Conservation (phyloP, 331 rosid genomes). For the Quercus phellos region DNA sequence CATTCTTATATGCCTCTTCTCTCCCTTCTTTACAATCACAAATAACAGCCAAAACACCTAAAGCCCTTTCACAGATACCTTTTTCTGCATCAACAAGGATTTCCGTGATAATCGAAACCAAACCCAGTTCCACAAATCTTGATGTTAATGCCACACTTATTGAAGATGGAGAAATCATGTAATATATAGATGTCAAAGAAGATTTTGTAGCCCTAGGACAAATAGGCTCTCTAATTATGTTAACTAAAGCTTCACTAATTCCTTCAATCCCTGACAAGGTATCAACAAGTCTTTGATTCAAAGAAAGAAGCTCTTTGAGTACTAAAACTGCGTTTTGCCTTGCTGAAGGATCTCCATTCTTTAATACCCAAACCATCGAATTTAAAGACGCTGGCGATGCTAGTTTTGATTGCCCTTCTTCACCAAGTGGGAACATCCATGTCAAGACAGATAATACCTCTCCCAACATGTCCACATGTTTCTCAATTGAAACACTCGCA, state of each 20-base stretch:
- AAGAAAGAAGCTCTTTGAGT: slow-evolving; percentile 40
- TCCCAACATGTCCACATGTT: slow-evolving; percentile 30
- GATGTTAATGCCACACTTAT: slow-evolving; percentile 7
- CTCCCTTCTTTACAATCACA: slow-evolving; percentile 52
- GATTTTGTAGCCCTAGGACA: slow-evolving; percentile 48
- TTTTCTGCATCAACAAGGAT: slow-evolving; percentile 59
- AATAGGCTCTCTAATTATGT: slow-evolving; percentile 45
- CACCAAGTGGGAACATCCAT: slow-evolving; percentile 44
- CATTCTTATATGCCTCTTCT: slow-evolving; percentile 48
- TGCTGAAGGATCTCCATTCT: slow-evolving; percentile 47
- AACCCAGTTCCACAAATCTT: slow-evolving; percentile 58
- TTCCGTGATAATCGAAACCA: slow-evolving; percentile 60
- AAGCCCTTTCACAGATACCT: slow-evolving; percentile 54
- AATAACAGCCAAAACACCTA: slow-evolving; percentile 53
- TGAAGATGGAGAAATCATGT: slow-evolving; percentile 44
- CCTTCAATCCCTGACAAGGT: slow-evolving; percentile 44
- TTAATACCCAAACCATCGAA: slow-evolving; percentile 43
- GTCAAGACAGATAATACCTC: slow-evolving; percentile 50
- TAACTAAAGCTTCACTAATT: slow-evolving; percentile 45
- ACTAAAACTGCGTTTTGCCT: slow-evolving; percentile 56
- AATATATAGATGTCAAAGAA: slow-evolving; percentile 47
- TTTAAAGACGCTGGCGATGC: slow-evolving; percentile 40
- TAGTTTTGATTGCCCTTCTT: slow-evolving; percentile 36
- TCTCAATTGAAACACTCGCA: slow-evolving; percentile 24
- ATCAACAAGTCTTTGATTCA: slow-evolving; percentile 26